Evolutionary conservation across 192 early-diverging fungal species (phyloP), one percentile per base, ranked within the genome.

Genomic region (Coemansia interrupta): DNA sequence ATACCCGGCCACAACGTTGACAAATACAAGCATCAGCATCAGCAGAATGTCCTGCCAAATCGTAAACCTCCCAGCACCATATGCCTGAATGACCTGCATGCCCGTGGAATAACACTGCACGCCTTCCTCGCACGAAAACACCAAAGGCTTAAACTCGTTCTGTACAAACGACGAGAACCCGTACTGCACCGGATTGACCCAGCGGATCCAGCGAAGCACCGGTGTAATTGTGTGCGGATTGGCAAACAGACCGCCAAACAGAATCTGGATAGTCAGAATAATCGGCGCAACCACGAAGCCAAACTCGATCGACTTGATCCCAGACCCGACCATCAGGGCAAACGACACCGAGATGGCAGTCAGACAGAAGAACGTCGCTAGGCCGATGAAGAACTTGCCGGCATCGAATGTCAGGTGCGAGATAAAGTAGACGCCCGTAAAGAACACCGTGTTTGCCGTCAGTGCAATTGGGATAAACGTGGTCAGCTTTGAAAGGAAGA

Each of bases 401-500:
- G 77, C 77, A 13, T 66, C 63, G 53, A 73, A 63, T 19, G 45
- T 44, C 45, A 80, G 49, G 30, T 67, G 72, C 48, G 60, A 65
- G 48, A 80, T 73, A 60, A 73, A 80, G 69, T 74, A 80, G 38
- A 80, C 65, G 28, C 64, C 72, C 9, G 62, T 69, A 54, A 66
- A 71, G 62, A 80, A 75, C 12, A 75, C 29, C 6, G 66, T 59
- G 60, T 71, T 72, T 52, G 61, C 23, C 23, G 64, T 20, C 36
- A 69, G 52, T 10, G 65, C 51, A 32, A 80, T 59, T 3, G 78
- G 78, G 3, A 80, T 45, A 29, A 71, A 73, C 5, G 82, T 81
- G 17, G 87, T 68, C 57, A 83, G 60, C 65, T 87, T 88, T 32
- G 87, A 83, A 22, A 87, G 30, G 54, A 77, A 89, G 53, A 79